A percentile compares a stretch with the other conserved stretches of the same genome.
phyloP scores from a whole-genome alignment of 2,329 filamentous ascomycete genomes.

The Akanthomyces lecanii region DNA sequence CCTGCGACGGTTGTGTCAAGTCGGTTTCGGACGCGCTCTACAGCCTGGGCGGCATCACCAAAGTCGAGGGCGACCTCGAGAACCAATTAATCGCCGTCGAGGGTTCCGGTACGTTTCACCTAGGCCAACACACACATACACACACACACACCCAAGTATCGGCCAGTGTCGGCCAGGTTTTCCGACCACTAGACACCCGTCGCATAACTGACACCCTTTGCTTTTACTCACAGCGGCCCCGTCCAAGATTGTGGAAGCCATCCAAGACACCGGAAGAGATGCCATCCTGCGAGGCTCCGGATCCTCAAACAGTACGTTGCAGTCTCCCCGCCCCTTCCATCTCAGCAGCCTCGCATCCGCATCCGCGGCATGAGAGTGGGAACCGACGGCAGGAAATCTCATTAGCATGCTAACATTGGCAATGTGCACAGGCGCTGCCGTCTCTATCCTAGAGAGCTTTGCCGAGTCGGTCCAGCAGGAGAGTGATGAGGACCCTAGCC shows the following conservation, averaged over 20 bases:
- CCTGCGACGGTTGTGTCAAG: conserved; percentile 84
- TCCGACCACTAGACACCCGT: no score
- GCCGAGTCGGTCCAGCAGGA: conserved; percentile 52
- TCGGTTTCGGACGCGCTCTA: conserved; percentile 76
- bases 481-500: conserved; percentile 33
- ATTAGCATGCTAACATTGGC: neutral
- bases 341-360: neutral
- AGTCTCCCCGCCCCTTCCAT: neutral
- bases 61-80: conserved; percentile 75
- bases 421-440: conserved; percentile 61
- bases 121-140: neutral
- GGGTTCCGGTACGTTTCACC: conserved; percentile 61
- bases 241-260: conserved; percentile 82
- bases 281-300: conserved; percentile 90
- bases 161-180: no score
- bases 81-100: conserved; percentile 81
- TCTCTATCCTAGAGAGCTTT: conserved; percentile 90
- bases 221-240: conserved; percentile 58
- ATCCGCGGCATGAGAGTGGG: neutral
- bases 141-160: no score
- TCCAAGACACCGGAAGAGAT: conserved; percentile 86
- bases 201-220: neutral
- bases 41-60: conserved; percentile 73
- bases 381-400: neutral
- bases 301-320: conserved; percentile 67